A percentile compares a stretch with the other conserved stretches of the same genome.
phyloP scores from a whole-genome alignment of 345 rosid genomes.

The Lepidium didymum region DNA sequence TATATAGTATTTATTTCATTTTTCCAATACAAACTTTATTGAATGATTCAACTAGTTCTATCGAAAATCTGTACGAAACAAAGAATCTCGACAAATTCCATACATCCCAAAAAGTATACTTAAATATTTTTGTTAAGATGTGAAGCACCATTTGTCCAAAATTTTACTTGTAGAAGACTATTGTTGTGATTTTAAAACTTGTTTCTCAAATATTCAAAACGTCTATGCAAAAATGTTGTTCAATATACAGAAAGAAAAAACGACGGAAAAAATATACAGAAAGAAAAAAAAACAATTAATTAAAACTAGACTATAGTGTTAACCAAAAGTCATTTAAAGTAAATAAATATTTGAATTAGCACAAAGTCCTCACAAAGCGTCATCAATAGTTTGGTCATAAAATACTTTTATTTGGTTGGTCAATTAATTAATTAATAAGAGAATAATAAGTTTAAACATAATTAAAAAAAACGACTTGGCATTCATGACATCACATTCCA shows the following conservation, averaged over 20 bases:
- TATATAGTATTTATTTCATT: too few species aligned
- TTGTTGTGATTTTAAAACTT: not conserved
- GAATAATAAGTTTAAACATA: not conserved
- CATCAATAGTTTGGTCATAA: not conserved
- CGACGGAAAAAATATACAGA: not conserved
- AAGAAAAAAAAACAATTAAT: not conserved
- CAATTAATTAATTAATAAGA: not conserved
- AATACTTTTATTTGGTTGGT: not conserved
- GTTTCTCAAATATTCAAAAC: not conserved
- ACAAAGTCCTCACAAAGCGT: not conserved
- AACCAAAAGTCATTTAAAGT: not conserved
- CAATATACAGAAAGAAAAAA: not conserved
- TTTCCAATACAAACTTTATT: too few species aligned
- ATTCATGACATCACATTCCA: not conserved
- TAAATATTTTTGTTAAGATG: too few species aligned
- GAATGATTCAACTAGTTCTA: too few species aligned
- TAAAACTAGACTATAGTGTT: not conserved
- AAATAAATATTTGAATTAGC: not conserved
- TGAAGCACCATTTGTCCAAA: too few species aligned
- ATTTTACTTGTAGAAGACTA: too few species aligned
- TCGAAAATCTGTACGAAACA: too few species aligned
- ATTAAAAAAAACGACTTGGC: not conserved
- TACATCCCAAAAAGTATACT: too few species aligned
- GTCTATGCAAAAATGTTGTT: not conserved
- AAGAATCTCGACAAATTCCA: too few species aligned